These are phyloP conservation scores for Botryotinia globosa DNA, from an alignment of 2,329 filamentous ascomycete species.

Conservation along the genomic window DNA sequence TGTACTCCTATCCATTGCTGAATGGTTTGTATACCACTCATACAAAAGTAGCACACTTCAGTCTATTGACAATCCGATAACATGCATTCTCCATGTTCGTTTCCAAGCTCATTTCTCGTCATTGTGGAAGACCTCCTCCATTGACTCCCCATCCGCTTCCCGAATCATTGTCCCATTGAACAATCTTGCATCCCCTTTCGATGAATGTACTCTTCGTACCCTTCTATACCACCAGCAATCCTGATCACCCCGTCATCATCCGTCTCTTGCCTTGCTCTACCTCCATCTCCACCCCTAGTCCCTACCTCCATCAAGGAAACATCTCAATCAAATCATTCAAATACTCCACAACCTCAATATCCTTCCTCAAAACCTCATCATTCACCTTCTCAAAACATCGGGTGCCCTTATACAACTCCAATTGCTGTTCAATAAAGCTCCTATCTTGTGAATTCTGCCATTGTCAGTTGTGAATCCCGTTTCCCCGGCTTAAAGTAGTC, in stretches of 20 bases:
- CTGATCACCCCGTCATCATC: no score
- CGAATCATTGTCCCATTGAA: background rate
- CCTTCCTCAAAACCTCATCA: conserved; percentile 36
- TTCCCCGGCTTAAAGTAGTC: background rate
- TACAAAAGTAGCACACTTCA: background rate
- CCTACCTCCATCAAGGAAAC: background rate
- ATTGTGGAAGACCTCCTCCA: background rate
- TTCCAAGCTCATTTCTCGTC: background rate
- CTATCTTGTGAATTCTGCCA: conserved; percentile 36
- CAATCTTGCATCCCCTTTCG: background rate
- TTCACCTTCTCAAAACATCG: conserved; percentile 36
- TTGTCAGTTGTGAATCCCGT: background rate
- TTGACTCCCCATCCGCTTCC: background rate
- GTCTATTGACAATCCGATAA: background rate
- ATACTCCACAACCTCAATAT: conserved; percentile 39
- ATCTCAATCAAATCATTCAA: conserved; percentile 39
- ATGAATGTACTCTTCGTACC: no score
- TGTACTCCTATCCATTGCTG: background rate
- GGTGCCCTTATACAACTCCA: conserved; percentile 32
- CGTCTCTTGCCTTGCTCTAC: background rate
- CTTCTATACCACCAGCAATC: background rate
- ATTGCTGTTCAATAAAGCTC: conserved; percentile 39
- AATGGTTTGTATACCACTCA: background rate
- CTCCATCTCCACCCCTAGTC: background rate
- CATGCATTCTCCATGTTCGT: background rate